These are phyloP conservation scores for Thelonectria discophora DNA, from an alignment of 2,329 filamentous ascomycete genomes.

Conservation along the genomic window DNA sequence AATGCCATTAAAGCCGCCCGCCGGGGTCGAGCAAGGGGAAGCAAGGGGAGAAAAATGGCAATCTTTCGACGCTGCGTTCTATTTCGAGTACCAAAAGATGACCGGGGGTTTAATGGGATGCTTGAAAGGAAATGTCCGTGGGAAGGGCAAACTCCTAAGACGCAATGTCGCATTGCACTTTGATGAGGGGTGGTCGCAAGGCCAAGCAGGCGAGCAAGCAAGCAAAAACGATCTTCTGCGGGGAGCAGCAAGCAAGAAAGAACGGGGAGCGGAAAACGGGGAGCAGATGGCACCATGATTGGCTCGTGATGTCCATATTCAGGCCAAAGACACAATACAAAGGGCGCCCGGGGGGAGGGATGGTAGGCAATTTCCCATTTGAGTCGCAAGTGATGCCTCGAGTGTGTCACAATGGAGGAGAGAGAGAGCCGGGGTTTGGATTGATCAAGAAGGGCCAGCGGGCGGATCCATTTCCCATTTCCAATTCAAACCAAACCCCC, in stretches of 20 bases:
- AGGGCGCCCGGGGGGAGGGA: neutral
- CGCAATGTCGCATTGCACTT: constrained; percentile 21
- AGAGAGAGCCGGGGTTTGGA: constrained; percentile 10
- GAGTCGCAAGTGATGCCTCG: constrained; percentile 26
- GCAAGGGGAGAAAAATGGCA: neutral
- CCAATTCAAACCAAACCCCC: constrained; percentile 14
- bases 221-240: constrained; percentile 32
- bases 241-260: constrained; percentile 30
- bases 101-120: constrained; percentile 21
- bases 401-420: constrained; percentile 13
- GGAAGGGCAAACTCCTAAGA: constrained; percentile 8
- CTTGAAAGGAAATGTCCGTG: constrained; percentile 1
- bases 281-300: constrained; percentile 32
- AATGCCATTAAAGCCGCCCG: constrained; percentile 33
- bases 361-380: constrained; percentile 40
- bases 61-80: constrained; percentile 37
- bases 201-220: neutral
- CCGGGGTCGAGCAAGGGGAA: neutral
- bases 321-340: constrained; percentile 29
- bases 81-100: constrained; percentile 36
- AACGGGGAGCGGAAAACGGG: constrained; percentile 14
- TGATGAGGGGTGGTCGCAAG: too few species aligned
- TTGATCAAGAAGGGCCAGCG: neutral
- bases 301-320: constrained; percentile 39
- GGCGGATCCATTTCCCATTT: constrained; percentile 14